Percentiles rank a stretch among this genome's conserved stretches.
Evolutionary conservation across 768 basidiomycete genomes (phyloP).

Genomic region (Boletus rufocinnamomeus): DNA sequence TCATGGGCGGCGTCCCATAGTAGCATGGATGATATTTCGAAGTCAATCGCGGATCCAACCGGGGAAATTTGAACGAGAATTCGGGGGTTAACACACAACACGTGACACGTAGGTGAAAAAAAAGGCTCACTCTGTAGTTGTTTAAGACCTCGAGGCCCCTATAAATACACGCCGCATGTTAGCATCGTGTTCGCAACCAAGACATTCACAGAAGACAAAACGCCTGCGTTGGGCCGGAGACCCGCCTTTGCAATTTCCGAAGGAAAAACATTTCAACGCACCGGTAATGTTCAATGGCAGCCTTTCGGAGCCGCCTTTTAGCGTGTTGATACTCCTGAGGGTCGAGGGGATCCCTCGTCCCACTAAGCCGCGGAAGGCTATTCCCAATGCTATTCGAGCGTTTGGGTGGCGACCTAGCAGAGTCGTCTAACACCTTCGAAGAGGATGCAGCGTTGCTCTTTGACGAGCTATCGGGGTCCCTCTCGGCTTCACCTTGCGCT

Average conservation of each 20-base stretch:
- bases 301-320: conserved; percentile 80
- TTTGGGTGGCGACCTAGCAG: background rate
- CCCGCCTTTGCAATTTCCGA: background rate
- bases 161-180: conserved; percentile 8
- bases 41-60: background rate
- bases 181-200: conserved; percentile 5
- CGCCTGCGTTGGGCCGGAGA: background rate
- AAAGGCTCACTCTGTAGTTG: conserved; percentile 70
- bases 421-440: background rate
- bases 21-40: background rate
- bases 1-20: background rate
- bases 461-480: background rate
- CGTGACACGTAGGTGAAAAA: background rate
- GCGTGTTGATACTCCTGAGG: conserved; percentile 82
- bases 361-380: conserved; percentile 1
- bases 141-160: conserved; percentile 83
- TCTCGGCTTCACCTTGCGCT: background rate
- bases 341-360: conserved; percentile 39
- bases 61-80: background rate
- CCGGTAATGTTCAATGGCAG: conserved; percentile 82
- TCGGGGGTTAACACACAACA: background rate
- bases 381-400: conserved; percentile 4
- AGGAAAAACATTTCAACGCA: conserved; percentile 24
- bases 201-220: background rate
- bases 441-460: background rate